Evolutionary conservation across 306 rosid species (phyloP), one percentile per base, ranked within the genome.

Genomic region (Prunus mira): DNA sequence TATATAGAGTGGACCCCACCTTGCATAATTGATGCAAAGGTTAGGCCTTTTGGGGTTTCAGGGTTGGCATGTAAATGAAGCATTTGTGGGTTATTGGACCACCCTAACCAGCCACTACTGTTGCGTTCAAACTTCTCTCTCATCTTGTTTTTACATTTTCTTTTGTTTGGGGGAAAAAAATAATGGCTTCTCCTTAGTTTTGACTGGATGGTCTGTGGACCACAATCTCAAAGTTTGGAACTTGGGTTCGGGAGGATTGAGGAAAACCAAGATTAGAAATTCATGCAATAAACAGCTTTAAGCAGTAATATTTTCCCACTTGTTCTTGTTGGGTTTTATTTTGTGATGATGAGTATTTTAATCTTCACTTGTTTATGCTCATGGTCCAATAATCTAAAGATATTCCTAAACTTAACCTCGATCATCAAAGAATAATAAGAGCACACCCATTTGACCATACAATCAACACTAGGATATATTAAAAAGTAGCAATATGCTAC

Each of bases 41-140:
- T 38, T 7, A 6, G 2, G 52, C 52, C 52, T 17, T 56, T 56
- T 9, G 6, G 65, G 6, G 51, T 32, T 56, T 72, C 38, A 56
- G 76, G 76, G 58, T 56, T 41, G 41, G 45, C 66, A 57, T 24
- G 9, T 20, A 57, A 38, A 41, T 49, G 10, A 17, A 56, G 66
- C 25, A 38, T 58, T 15, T 57, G 71, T 10, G 24, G 55, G 34
- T 28, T 60, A 62, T 72, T 58, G 67, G 58, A 73, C 68, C 77
- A 73, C 14, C 34, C 4, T 4, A 25, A 65, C 10, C 50, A 19
- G 50, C 30, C 52, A 55, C 58, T 58, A 55, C 68, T 43, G 28
- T 60, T 14, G 11, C n/a, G 67, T 73, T 73, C 68, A 45, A 73
- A 60, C 77, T 43, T 54, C 17, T 18, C 25, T 65, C 28, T 58